A percentile compares a stretch with the other conserved stretches of the same genome.
Conservation (phyloP, 768 basidiomycete genomes). For the Auriscalpium microsporum region DNA sequence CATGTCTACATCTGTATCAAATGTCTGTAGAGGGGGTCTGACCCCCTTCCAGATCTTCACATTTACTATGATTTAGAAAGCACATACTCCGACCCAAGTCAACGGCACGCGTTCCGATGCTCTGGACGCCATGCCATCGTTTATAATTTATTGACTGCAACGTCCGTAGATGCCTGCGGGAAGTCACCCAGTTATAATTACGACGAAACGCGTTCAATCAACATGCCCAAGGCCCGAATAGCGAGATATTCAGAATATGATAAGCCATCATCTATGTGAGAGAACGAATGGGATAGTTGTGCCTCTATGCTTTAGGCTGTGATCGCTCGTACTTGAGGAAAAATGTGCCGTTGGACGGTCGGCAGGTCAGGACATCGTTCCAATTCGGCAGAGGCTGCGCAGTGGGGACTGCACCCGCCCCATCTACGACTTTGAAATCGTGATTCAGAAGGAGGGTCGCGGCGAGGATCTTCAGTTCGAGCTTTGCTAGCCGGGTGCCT, state of each 20-base stretch:
- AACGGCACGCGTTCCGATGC: too few relatives aligned
- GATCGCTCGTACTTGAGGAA: conserved; percentile 36
- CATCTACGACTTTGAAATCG: conserved; percentile 50
- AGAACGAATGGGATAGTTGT: too few relatives aligned
- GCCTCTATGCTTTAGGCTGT: not conserved
- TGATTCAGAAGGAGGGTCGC: conserved; percentile 62
- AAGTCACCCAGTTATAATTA: conserved; percentile 70
- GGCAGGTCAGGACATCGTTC: conserved; percentile 68
- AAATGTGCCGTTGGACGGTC: conserved; percentile 48
- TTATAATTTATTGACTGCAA: too few relatives aligned
- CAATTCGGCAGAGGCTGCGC: conserved; percentile 58
- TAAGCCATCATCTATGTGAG: too few relatives aligned
- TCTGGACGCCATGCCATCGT: too few relatives aligned
- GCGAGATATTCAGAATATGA: too few relatives aligned
- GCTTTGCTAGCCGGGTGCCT: conserved; percentile 64
- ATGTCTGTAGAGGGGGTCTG: too few relatives aligned
- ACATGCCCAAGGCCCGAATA: too few relatives aligned
- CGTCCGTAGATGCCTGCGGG: conserved; percentile 68
- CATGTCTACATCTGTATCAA: too few relatives aligned
- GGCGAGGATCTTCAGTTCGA: conserved; percentile 64
- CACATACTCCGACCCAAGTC: too few relatives aligned
- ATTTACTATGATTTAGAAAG: too few relatives aligned
- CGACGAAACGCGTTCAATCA: conserved; percentile 52
- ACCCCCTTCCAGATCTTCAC: too few relatives aligned
- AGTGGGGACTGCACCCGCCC: conserved; percentile 34